A percentile compares a stretch with the other conserved stretches of the same genome.
These are phyloP conservation scores for Colletotrichum kahawae DNA, from an alignment of 2,329 filamentous ascomycete species.

Conservation along the genomic window DNA sequence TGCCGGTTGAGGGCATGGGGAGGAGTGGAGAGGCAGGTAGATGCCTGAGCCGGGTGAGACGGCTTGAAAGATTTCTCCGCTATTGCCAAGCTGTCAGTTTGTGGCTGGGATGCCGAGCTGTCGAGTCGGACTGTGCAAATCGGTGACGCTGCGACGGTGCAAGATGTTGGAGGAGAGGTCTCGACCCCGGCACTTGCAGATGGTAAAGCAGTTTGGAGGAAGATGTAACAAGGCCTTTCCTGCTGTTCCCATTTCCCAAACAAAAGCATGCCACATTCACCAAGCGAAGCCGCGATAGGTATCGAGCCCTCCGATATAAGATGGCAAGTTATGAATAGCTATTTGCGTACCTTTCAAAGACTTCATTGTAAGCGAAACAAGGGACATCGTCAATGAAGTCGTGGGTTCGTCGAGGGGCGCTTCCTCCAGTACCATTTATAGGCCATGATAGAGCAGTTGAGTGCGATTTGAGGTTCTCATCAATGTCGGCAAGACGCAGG, in stretches of 20 bases:
- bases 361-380: slow-evolving; percentile 11
- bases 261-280: no score
- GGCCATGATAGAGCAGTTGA: not conserved
- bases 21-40: slow-evolving; percentile 26
- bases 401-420: not conserved
- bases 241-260: not conserved
- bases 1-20: slow-evolving; percentile 19
- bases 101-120: not conserved
- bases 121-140: not conserved
- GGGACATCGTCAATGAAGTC: slow-evolving; percentile 7
- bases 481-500: slow-evolving; percentile 14
- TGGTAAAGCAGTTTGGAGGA: not conserved
- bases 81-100: slow-evolving; percentile 10
- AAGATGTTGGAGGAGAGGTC: not conserved
- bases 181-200: not conserved
- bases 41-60: slow-evolving; percentile 32
- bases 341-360: slow-evolving; percentile 28
- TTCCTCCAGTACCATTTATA: not conserved
- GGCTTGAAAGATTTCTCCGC: slow-evolving; percentile 28
- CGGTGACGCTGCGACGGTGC: not conserved
- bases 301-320: not conserved
- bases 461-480: slow-evolving; percentile 14
- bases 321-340: not conserved
- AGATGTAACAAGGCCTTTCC: not conserved
- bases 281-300: no score